These are phyloP conservation scores for Cryptococcus deneoformans DNA, from an alignment of 1,284 basidiomycete species.

Conservation along the genomic window DNA sequence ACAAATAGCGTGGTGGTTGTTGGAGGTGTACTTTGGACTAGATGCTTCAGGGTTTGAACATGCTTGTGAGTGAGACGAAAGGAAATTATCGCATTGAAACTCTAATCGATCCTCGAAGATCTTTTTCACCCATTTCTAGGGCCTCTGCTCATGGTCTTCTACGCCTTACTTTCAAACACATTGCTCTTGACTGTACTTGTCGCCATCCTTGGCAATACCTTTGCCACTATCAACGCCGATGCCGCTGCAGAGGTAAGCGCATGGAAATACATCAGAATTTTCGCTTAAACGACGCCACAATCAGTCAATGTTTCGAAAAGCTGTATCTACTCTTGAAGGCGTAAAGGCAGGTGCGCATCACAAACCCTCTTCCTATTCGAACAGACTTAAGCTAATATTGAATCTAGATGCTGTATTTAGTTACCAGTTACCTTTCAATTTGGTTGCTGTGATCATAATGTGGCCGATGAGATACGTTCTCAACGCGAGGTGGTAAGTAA, in stretches of 20 bases:
- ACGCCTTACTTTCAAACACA: slow-evolving; percentile 84
- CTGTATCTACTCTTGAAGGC: slow-evolving; percentile 85
- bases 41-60: slow-evolving; percentile 79
- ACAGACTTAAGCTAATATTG: neutral
- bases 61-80: slow-evolving; percentile 57
- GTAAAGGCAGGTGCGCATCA: slow-evolving; percentile 35
- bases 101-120: slow-evolving; percentile 44
- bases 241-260: slow-evolving; percentile 74
- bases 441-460: slow-evolving; percentile 76
- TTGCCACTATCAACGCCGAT: slow-evolving; percentile 85
- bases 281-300: slow-evolving; percentile 3
- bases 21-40: slow-evolving; percentile 68
- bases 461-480: slow-evolving; percentile 77
- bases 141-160: slow-evolving; percentile 75
- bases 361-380: neutral
- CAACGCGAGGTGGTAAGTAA: slow-evolving; percentile 51
- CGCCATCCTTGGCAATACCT: slow-evolving; percentile 89
- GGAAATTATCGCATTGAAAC: slow-evolving; percentile 2
- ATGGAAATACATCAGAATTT: neutral
- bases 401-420: slow-evolving; percentile 80
- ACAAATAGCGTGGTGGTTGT: slow-evolving; percentile 50
- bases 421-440: slow-evolving; percentile 86
- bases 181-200: slow-evolving; percentile 48
- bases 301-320: slow-evolving; percentile 87
- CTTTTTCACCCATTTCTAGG: slow-evolving; percentile 78